Base-by-base conservation (phyloP, 768 basidiomycete species). In the Leccinum disarticulatum region DNA sequence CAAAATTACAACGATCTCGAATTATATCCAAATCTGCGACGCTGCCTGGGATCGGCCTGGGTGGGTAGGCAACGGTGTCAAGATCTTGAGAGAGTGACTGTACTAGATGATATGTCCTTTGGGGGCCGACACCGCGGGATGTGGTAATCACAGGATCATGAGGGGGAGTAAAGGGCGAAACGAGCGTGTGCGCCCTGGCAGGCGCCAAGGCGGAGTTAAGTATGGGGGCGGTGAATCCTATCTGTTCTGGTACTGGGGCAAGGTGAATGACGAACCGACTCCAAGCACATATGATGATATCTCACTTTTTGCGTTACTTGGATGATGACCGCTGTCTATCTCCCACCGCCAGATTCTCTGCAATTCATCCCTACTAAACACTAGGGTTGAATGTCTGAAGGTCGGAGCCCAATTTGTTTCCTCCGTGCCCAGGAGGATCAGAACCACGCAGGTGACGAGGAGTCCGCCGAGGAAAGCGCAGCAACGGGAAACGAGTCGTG, bases 261-360 rank as follows among this genome's bases (percentile, higher is more conserved):
- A 51, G 8, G 9, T 46, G 35, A 33, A 55, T 22, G 35, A n/a
- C n/a, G 36, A 52, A 54, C 46, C 56, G 55, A 38, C 49, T 22
- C 48, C n/a, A 36, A 7, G 51, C 54, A 61, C 41, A 38, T 50
- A 55, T 74, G 22, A 41, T 3, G 14, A 52, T 35, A 49, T 77
- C 90, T 70, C 74, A 91, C 91, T 83, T 53, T 81, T 80, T 54
- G 83, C 79, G 52, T 76, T 78, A 70, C 88, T 91, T 25, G 95
- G 94, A 76, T 89, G 90, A 76, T 95, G 93, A 6, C 94, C 95
- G 64, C 90, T 90, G 46, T 86, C 82, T 57, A 97, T 81, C 78
- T 96, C 95, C 94, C 94, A 97, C 61, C 85, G 82, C 94, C 95
- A 97, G 70, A 98, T 89, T 70, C 84, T 81, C 71, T 89, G 88